These are phyloP conservation scores for Ananas comosus DNA, from an alignment of 176 grass and related monocot genomes.

Conservation along the genomic window DNA sequence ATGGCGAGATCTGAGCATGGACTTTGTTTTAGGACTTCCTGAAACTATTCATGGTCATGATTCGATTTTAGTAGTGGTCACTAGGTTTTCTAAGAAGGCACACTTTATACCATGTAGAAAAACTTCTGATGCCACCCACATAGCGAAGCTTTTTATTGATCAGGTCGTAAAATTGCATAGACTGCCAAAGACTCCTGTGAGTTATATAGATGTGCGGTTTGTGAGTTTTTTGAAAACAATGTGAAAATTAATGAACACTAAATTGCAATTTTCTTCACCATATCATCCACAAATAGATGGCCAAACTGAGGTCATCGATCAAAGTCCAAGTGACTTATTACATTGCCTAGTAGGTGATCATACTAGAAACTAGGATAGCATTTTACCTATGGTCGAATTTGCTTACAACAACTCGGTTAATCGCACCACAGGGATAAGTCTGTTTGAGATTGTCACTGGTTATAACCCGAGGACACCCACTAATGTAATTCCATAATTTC, in stretches of 20 bases:
- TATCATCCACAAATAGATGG: not conserved
- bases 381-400: not conserved
- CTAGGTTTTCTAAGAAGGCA: not conserved
- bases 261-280: not conserved
- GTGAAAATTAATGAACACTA: not conserved
- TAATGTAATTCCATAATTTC: not conserved
- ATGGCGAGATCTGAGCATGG: not conserved
- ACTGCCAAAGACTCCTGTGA: not conserved
- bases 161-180: not conserved
- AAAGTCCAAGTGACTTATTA: not conserved
- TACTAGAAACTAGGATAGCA: not conserved
- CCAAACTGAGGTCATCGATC: not conserved
- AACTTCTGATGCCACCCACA: not conserved
- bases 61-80: not conserved
- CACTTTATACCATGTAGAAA: not conserved
- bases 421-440: not conserved
- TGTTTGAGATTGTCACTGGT: not conserved
- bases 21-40: not conserved
- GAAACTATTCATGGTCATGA: not conserved
- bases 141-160: not conserved
- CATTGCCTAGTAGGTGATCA: not conserved
- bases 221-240: not conserved
- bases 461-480: not conserved
- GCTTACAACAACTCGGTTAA: not conserved
- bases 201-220: not conserved